Evolutionary conservation across 2,329 filamentous ascomycete genomes (phyloP), one percentile per base, ranked within the genome.

Genomic region (Coniosporium tulheliwenetii): DNA sequence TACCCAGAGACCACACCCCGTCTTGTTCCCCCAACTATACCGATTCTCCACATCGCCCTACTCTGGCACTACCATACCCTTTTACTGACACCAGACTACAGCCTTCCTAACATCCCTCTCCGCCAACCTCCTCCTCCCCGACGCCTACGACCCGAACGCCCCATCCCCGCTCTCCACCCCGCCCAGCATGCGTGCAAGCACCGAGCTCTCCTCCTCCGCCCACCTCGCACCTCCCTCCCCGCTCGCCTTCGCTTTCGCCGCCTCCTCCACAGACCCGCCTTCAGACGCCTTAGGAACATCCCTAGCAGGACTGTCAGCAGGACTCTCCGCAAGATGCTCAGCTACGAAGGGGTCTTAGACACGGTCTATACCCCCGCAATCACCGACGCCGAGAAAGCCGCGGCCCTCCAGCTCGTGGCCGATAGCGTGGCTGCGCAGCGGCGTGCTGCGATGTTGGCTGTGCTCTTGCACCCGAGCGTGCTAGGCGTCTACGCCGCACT

Each of bases 341-440:
- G 19, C 19, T 4, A 7, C 4, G 19, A 26, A 26, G 19, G 19
- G 19, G 19, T 3, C 19, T 7, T 7, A 26, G 19, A 3, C 36
- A 72, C 70, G 39, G 75, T 82, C 39, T 73, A 75, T 49, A 57
- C 19, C 4, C 3, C 63, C 10, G 57, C 67, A 16, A 55, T 55
- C 39, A 51, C 58, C 39, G 63, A 73, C 39, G 55, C 67, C 39
- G 80, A 86, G 56, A 77, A 79, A 54, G 62, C 77, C 46, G 70
- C 76, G 42, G 79, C 79, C 13, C 67, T 93, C 39, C 73, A 73
- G 46, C 73, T 93, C 14, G 70, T 93, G 33, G 80, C 85, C 45
- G 84, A 89, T 60, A 85, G 79, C 43, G 74, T 93, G 39, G 82
- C 84, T 31, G 81, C 93, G 61, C 85, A 91, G 66, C 77, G 81